Percentiles rank a stretch among this genome's conserved stretches.
Conservation (phyloP, 2,329 filamentous ascomycete genomes). For the Didymella glomerata region DNA sequence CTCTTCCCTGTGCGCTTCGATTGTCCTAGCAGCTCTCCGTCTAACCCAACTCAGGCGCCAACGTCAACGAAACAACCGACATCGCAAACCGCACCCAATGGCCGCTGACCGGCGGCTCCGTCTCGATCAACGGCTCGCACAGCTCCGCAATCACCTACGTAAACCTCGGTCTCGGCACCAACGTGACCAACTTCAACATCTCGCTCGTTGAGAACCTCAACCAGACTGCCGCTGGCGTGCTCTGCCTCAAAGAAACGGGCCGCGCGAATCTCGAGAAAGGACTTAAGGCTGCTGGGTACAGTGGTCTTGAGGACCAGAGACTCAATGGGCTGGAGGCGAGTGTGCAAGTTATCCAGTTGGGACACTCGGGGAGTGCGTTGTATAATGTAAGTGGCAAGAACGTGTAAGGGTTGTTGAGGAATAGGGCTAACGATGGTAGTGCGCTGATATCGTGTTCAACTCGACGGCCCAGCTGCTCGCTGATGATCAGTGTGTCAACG, state of each 20-base stretch:
- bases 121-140: conserved; percentile 54
- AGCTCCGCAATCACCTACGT: conserved; percentile 57
- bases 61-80: conserved; percentile 50
- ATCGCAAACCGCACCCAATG: conserved; percentile 56
- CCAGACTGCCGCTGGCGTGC: conserved; percentile 58
- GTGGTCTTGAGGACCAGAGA: conserved; percentile 26
- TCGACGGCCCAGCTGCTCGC: conserved; percentile 48
- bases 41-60: conserved; percentile 45
- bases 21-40: background rate
- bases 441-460: conserved; percentile 56
- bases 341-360: conserved; percentile 58
- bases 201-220: conserved; percentile 56
- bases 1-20: background rate
- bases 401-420: background rate
- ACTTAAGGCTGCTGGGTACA: conserved; percentile 36
- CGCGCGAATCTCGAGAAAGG: conserved; percentile 36
- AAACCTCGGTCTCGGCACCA: conserved; percentile 56
- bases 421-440: conserved; percentile 41
- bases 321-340: conserved; percentile 53
- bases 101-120: conserved; percentile 56
- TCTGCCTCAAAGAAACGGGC: conserved; percentile 55
- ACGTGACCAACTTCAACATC: conserved; percentile 57
- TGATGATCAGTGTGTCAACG: conserved; percentile 51
- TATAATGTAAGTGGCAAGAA: conserved; percentile 52
- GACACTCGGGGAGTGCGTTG: conserved; percentile 51